phyloP scores from a whole-genome alignment of 345 rosid species.

The Isatis tinctoria region DNA sequence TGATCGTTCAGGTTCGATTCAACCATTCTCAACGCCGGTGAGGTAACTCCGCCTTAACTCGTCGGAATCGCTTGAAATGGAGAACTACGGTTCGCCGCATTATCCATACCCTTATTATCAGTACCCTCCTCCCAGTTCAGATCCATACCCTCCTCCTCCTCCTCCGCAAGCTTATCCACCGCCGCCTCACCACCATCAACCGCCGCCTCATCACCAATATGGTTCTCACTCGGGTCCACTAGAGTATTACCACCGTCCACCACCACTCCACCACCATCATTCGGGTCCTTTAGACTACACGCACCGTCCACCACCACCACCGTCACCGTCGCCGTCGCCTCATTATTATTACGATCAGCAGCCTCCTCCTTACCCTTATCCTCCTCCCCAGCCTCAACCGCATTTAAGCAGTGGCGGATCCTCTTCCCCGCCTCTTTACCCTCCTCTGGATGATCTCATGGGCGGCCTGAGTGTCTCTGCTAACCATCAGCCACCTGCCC shows the following conservation, averaged over 20 bases:
- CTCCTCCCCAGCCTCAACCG: conserved; percentile 28
- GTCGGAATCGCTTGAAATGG: neutral
- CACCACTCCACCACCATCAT: conserved; percentile 10
- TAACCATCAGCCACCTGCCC: conserved; percentile 37
- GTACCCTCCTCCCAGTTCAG: conserved; percentile 28
- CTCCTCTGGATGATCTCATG: conserved; percentile 61
- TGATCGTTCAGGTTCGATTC: too few relatives aligned
- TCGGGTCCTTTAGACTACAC: conserved; percentile 36
- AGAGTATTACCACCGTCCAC: conserved; percentile 29
- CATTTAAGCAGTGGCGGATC: neutral
- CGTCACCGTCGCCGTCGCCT: conserved; percentile 16
- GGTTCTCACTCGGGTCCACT: conserved; percentile 35
- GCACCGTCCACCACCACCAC: conserved; percentile 16
- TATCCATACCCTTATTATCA: conserved; percentile 36
- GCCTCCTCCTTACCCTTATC: conserved; percentile 46
- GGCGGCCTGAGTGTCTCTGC: conserved; percentile 32
- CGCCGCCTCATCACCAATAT: conserved; percentile 11
- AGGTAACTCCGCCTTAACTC: too few relatives aligned
- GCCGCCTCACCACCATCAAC: conserved; percentile 12
- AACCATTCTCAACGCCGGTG: too few relatives aligned
- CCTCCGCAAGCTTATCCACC: conserved; percentile 32
- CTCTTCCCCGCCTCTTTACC: conserved; percentile 50
- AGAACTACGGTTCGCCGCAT: neutral
- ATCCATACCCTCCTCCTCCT: conserved; percentile 37
- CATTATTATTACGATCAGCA: conserved; percentile 14